phyloP scores from a whole-genome alignment of 768 basidiomycete genomes.

The Lentinula edodes region DNA sequence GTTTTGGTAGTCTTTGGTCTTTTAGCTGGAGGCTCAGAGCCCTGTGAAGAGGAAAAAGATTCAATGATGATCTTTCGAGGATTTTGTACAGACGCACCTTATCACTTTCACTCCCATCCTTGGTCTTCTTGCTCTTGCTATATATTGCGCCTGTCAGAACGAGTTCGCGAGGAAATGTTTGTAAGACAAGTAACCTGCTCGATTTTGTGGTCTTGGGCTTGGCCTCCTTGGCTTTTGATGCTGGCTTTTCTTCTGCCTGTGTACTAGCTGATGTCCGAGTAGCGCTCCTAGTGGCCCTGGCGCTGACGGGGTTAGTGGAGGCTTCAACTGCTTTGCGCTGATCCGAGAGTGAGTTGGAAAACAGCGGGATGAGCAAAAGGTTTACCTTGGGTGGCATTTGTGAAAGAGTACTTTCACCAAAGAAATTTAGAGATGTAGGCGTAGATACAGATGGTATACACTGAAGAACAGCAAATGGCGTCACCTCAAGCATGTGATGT shows the following conservation, averaged over 20 bases:
- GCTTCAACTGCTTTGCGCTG: slow-evolving; percentile 1
- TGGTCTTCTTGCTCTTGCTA: slow-evolving; percentile 2
- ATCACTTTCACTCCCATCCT: background rate
- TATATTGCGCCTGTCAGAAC: background rate
- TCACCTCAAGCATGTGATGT: background rate
- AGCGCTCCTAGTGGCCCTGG: background rate
- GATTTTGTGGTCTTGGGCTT: background rate
- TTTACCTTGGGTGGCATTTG: slow-evolving; percentile 5
- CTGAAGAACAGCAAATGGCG: background rate
- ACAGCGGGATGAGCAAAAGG: background rate
- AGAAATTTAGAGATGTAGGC: background rate
- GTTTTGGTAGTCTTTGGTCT: slow-evolving; percentile 1
- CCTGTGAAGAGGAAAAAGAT: background rate
- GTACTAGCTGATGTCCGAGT: background rate
- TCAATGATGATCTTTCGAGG: background rate
- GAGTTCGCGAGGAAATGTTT: background rate
- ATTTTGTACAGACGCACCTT: background rate
- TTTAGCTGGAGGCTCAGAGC: slow-evolving; percentile 4
- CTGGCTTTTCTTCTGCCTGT: background rate
- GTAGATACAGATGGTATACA: background rate
- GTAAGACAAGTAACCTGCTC: background rate
- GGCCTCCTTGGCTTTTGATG: background rate
- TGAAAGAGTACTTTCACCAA: background rate
- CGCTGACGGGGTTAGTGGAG: background rate
- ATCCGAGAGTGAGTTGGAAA: background rate